These are phyloP conservation scores for Heritiera littoralis DNA, from an alignment of 345 rosid genomes.

Conservation along the genomic window DNA sequence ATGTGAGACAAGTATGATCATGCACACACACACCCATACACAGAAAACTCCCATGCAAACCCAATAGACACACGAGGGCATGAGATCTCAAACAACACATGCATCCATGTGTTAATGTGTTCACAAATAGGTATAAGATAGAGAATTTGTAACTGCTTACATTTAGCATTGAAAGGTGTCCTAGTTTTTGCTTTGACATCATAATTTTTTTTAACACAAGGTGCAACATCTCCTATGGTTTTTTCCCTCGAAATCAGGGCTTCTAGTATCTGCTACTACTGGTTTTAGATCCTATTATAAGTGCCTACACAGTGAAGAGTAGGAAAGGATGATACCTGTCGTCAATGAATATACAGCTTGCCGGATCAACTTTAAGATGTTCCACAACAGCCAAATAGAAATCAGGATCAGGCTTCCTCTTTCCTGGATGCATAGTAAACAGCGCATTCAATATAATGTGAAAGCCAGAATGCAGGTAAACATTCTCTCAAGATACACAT, in stretches of 20 bases:
- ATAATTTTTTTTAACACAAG: too few relatives aligned
- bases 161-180: background rate
- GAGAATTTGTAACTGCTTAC: background rate
- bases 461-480: conserved; percentile 4
- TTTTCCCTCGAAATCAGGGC: background rate
- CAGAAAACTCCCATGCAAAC: background rate
- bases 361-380: conserved; percentile 72
- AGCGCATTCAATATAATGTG: background rate
- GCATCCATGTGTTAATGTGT: background rate
- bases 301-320: background rate
- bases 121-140: background rate
- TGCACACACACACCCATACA: background rate
- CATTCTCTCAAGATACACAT: background rate
- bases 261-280: background rate
- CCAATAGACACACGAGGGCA: background rate
- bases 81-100: background rate
- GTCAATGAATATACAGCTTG: conserved; percentile 72
- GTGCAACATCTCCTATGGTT: background rate
- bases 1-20: background rate
- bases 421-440: conserved; percentile 46
- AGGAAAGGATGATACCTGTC: conserved; percentile 57
- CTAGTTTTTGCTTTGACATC: too few relatives aligned
- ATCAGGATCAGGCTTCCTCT: conserved; percentile 87
- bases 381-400: conserved; percentile 59
- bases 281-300: background rate